phyloP scores from a whole-genome alignment of 306 rosid species.

The Cucumis melo region DNA sequence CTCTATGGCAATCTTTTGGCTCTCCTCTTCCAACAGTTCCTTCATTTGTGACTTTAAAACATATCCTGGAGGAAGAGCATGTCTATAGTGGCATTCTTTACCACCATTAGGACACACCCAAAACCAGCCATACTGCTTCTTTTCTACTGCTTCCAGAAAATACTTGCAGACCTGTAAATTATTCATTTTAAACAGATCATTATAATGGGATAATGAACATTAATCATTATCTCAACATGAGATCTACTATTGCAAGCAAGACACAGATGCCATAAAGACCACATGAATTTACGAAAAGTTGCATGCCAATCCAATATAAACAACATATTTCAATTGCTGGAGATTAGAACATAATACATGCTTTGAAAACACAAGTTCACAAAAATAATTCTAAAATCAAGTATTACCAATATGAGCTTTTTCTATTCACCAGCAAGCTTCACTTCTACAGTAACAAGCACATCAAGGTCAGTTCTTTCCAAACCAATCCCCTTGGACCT shows the following conservation, averaged over 20 bases:
- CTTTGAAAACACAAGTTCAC: background rate
- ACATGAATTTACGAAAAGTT: background rate
- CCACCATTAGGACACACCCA: slow-evolving; percentile 91
- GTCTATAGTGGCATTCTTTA: slow-evolving; percentile 87
- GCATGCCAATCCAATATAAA: background rate
- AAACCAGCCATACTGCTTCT: slow-evolving; percentile 96
- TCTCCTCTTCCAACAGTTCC: slow-evolving; percentile 76
- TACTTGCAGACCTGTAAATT: slow-evolving; percentile 30
- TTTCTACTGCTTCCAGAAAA: slow-evolving; percentile 78
- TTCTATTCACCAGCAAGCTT: background rate
- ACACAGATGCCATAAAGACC: background rate
- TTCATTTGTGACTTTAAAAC: slow-evolving; percentile 94
- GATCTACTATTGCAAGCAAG: background rate
- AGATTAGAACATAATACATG: background rate
- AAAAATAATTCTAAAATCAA: background rate
- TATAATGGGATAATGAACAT: background rate
- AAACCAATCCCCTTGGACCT: background rate
- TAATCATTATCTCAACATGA: background rate
- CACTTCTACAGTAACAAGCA: slow-evolving; percentile 6
- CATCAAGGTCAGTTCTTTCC: background rate
- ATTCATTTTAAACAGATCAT: background rate
- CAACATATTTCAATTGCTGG: background rate
- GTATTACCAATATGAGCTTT: background rate
- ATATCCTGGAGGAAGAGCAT: slow-evolving; percentile 96
- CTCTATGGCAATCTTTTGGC: slow-evolving; percentile 56